Base-by-base conservation (phyloP, 257 asterid species). In the Petrea volubilis region DNA sequence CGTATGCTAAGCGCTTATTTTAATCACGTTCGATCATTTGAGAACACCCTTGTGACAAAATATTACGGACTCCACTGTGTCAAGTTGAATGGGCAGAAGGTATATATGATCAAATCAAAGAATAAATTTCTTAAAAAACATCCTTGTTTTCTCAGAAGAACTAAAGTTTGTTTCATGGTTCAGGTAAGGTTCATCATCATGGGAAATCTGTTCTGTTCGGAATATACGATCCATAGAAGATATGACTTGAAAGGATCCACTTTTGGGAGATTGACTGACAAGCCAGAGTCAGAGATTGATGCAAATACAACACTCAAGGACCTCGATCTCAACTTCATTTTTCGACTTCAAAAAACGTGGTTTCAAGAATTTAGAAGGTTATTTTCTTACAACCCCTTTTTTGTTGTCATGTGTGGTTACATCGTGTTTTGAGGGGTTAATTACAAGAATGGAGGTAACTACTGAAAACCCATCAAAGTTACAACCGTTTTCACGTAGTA, bases 191-290 rank as follows among this genome's bases (percentile, higher is more conserved):
- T 93, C 66, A 81, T 90, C 82, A 90, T 90, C 77, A 93, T 93
- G 88, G 97, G 98, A 46, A 93, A 90, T 74, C 87, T 90, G 4
- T 93, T 90, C 74, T 88, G 97, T 47, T 81, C 98, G 0, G 84
- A 86, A 43, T 88, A 90, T 73, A 79, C 73, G 52, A 90, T 93
- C 18, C 98, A 93, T 13, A 88, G 71, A 75, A 81, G 94, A 74
- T 93, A 87, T 5, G 97, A 93, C 83, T 69, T 93, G 77, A 93
- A 93, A 77, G 98, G 98, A n/a, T 90, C 98, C 2, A 90, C 98
- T 10, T 93, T 90, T 53, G 98, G 98, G 25, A 85, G 97, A 38
- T 69, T 86, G 70, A 90, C 98, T 0, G 97, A 93, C 43, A 90
- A 93, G 74, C 96, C 97, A 8, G 96, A 93, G 68, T 81, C 96